Conservation (phyloP, 1,139 yeast species). For the Pichia sp. region DNA sequence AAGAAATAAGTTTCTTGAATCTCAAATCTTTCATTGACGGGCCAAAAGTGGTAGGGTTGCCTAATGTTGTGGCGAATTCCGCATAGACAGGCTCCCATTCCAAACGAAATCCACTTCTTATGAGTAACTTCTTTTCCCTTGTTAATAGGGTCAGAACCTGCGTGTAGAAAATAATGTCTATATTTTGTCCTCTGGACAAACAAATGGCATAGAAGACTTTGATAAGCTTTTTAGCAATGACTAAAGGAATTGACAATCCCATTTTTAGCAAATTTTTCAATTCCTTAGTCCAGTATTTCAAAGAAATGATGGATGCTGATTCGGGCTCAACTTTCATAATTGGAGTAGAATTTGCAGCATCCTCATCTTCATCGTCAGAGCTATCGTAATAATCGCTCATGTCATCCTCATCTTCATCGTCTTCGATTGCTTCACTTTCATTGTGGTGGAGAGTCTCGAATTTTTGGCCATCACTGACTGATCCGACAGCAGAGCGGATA, state of each 20-base stretch:
- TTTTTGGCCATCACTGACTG: constrained; percentile 31
- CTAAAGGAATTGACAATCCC: constrained; percentile 78
- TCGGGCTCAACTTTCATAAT: constrained; percentile 51
- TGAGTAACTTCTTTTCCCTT: constrained; percentile 43
- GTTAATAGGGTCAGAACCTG: constrained; percentile 58
- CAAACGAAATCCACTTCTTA: constrained; percentile 40
- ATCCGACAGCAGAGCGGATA: constrained; percentile 11
- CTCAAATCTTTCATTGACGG: constrained; percentile 35
- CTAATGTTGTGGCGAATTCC: constrained; percentile 44
- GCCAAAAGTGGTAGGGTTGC: constrained; percentile 42
- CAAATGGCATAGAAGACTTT: constrained; percentile 70
- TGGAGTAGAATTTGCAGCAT: constrained; percentile 32
- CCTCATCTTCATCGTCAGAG: constrained; percentile 35
- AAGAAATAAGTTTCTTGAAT: constrained; percentile 34
- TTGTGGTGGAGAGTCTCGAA: constrained; percentile 38
- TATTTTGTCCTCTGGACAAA: constrained; percentile 69
- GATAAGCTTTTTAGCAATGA: constrained; percentile 57
- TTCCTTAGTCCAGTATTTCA: constrained; percentile 87
- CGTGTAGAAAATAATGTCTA: constrained; percentile 60
- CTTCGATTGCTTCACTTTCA: constrained; percentile 42
- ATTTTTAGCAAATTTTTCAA: constrained; percentile 72
- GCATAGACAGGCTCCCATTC: constrained; percentile 50
- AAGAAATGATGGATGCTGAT: constrained; percentile 70
- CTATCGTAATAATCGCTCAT: constrained; percentile 38
- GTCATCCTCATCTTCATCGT: constrained; percentile 39